These are phyloP conservation scores for Scheffersomyces spartinae DNA, from an alignment of 805 yeast genomes.

Conservation along the genomic window DNA sequence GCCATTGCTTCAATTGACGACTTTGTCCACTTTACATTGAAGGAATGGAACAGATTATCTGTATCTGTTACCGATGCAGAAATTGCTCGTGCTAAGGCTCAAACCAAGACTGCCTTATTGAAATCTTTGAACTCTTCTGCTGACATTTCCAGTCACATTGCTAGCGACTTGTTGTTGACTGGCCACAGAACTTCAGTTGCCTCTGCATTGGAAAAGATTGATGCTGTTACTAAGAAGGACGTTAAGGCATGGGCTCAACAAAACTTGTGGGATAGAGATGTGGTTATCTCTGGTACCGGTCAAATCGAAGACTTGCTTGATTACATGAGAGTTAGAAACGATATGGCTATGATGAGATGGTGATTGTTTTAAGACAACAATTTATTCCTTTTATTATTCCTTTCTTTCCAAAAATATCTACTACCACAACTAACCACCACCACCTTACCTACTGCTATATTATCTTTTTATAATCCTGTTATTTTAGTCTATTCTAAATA, in stretches of 20 bases:
- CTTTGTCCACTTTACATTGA: conserved; percentile 67
- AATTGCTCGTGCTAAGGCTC: conserved; percentile 65
- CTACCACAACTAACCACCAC: no score
- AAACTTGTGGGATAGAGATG: conserved; percentile 72
- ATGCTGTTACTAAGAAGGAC: conserved; percentile 47
- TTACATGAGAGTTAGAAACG: conserved; percentile 79
- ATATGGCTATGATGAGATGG: conserved; percentile 81
- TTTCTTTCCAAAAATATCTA: no score
- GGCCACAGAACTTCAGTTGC: conserved; percentile 53
- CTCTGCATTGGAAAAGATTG: conserved; percentile 52
- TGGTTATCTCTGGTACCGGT: conserved; percentile 77
- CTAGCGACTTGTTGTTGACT: conserved; percentile 43
- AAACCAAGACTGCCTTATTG: conserved; percentile 54
- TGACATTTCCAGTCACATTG: conserved; percentile 46
- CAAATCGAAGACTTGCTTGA: conserved; percentile 78
- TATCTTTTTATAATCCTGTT: no score
- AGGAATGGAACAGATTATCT: conserved; percentile 81
- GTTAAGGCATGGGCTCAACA: conserved; percentile 65
- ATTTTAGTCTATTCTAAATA: no score
- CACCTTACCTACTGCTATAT: no score
- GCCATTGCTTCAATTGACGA: conserved; percentile 58
- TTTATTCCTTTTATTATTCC: no score
- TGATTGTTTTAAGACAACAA: conserved; percentile 10
- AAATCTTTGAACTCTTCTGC: conserved; percentile 35
- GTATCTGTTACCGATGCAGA: conserved; percentile 67